Evolutionary conservation across 345 rosid species (phyloP).

Genomic region (Hypericum perforatum): DNA sequence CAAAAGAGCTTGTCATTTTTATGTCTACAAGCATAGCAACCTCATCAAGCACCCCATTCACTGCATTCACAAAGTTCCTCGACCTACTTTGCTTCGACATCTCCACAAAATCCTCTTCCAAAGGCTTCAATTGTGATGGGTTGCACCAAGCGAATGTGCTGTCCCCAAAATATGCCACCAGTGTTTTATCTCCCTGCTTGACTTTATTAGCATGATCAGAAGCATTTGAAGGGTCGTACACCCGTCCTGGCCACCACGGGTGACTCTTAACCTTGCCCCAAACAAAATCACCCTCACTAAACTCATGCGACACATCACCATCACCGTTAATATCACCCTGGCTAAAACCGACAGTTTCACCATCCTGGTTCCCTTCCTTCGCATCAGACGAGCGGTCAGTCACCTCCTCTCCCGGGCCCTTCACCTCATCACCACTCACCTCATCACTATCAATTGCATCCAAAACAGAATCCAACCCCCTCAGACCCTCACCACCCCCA

Average conservation of each 20-base stretch:
- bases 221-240: conserved; percentile 62
- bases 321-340: not conserved
- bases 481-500: conserved; percentile 7
- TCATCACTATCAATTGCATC: conserved; percentile 20
- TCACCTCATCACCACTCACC: conserved; percentile 7
- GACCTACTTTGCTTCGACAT: conserved; percentile 49
- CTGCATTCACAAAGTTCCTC: conserved; percentile 38
- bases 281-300: conserved; percentile 70
- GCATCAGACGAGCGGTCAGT: conserved; percentile 10
- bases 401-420: not conserved
- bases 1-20: conserved; percentile 54
- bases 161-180: conserved; percentile 85
- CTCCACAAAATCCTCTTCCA: conserved; percentile 53
- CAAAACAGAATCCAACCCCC: conserved; percentile 17
- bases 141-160: conserved; percentile 86
- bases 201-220: conserved; percentile 57
- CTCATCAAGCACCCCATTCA: conserved; percentile 46
- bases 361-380: conserved; percentile 9
- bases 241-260: conserved; percentile 99
- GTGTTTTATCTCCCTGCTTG: conserved; percentile 43
- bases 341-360: not conserved
- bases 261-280: conserved; percentile 91
- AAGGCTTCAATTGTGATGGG: conserved; percentile 71
- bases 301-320: conserved; percentile 19
- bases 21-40: conserved; percentile 55